Conservation (phyloP, 352 stramenopile species). For the Pythium scleroteichum region DNA sequence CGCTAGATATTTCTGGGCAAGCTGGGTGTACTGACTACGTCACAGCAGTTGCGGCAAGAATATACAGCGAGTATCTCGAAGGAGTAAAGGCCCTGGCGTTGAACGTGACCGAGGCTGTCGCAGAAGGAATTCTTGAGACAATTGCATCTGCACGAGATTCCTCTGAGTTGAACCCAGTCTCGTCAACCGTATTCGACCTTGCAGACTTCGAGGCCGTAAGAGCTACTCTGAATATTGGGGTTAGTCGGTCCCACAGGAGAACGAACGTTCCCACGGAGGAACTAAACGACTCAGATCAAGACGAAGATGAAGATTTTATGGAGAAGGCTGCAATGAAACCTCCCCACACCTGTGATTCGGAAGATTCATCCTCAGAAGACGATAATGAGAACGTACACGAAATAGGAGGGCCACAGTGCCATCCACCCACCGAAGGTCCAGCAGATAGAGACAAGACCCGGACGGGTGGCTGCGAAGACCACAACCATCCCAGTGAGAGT, state of each 20-base stretch:
- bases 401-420: too few species aligned
- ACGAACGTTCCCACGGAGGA: not conserved
- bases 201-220: constrained; percentile 35
- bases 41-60: not conserved
- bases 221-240: constrained; percentile 15
- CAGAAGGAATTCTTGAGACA: constrained; percentile 10
- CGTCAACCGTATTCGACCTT: constrained; percentile 31
- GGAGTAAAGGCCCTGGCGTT: constrained; percentile 1
- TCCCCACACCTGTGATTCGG: constrained; percentile 21
- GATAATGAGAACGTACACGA: not conserved
- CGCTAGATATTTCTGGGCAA: too few species aligned
- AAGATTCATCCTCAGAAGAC: constrained; percentile 26
- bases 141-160: constrained; percentile 10
- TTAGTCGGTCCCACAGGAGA: not conserved
- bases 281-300: constrained; percentile 40
- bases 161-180: not conserved
- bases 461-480: not conserved
- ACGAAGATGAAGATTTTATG: constrained; percentile 28
- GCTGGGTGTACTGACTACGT: not conserved
- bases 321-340: not conserved
- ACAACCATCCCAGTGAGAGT: not conserved
- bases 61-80: constrained; percentile 25
- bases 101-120: constrained; percentile 14
- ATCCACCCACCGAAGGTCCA: not conserved
- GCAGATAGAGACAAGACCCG: not conserved